These are phyloP conservation scores for Penicillium sp. DNA, from an alignment of 2,329 filamentous ascomycete genomes.

Conservation along the genomic window DNA sequence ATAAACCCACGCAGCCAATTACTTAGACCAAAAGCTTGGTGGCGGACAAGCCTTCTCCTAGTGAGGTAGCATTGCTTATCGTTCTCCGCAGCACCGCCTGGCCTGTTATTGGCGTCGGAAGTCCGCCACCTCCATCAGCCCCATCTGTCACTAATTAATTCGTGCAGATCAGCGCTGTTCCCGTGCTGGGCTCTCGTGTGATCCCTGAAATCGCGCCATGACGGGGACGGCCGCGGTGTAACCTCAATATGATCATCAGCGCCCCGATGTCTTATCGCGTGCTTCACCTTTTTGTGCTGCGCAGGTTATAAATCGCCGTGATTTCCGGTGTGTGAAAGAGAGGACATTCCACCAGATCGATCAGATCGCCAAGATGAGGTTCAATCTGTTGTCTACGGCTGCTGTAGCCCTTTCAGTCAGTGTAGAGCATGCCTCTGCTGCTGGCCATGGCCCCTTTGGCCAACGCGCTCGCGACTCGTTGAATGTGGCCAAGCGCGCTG, in stretches of 20 bases:
- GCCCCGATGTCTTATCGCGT: neutral
- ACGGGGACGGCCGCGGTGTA: neutral
- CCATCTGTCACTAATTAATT: neutral
- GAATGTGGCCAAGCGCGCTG: conserved; percentile 28
- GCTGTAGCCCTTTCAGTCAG: conserved; percentile 29
- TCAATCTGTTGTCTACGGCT: conserved; percentile 32
- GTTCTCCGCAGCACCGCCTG: neutral
- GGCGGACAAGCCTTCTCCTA: conserved; percentile 5
- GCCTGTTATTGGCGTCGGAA: neutral
- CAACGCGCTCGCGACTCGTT: conserved; percentile 30
- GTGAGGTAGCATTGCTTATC: conserved; percentile 19
- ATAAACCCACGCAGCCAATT: neutral
- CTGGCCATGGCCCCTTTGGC: conserved; percentile 33
- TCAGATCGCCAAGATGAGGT: conserved; percentile 27
- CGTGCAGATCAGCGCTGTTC: neutral
- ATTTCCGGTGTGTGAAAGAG: neutral
- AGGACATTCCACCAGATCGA: no score
- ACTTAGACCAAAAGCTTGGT: conserved; percentile 1
- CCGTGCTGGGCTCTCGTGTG: neutral
- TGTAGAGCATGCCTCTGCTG: conserved; percentile 25
- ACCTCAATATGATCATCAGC: conserved; percentile 1
- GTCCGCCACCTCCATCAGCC: neutral
- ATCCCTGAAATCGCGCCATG: neutral
- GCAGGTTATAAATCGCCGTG: neutral
- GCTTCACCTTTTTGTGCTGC: neutral